Conservation (phyloP, 345 rosid genomes). For the Cochlearia excelsa region DNA sequence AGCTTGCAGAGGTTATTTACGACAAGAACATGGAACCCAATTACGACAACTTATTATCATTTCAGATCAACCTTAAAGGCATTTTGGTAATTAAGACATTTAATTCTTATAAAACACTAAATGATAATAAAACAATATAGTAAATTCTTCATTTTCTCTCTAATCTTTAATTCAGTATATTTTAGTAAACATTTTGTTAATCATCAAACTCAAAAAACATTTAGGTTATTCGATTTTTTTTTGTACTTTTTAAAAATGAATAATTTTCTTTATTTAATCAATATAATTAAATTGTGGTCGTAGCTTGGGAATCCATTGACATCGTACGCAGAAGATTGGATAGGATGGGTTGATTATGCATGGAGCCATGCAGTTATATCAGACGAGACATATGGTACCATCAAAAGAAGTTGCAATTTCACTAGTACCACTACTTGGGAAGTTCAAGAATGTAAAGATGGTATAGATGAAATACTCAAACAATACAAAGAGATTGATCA, state of each 20-base stretch:
- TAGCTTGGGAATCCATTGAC: constrained; percentile 98
- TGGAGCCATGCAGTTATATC: constrained; percentile 99
- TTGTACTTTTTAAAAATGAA: too few species aligned
- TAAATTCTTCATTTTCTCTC: too few species aligned
- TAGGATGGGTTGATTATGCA: constrained; percentile 94
- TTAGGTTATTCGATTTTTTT: background rate
- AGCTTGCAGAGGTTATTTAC: constrained; percentile 54
- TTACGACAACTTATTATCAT: constrained; percentile 47
- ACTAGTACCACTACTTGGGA: constrained; percentile 73
- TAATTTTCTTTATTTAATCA: too few species aligned
- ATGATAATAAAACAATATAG: too few species aligned
- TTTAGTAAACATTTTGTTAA: too few species aligned
- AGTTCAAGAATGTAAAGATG: constrained; percentile 29
- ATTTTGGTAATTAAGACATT: constrained; percentile 51
- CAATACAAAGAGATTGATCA: constrained; percentile 91
- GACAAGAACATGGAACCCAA: constrained; percentile 46
- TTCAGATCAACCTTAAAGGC: constrained; percentile 68
- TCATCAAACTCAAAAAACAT: too few species aligned
- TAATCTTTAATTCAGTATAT: too few species aligned
- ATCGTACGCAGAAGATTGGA: constrained; percentile 85
- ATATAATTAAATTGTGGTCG: too few species aligned
- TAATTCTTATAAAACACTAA: background rate
- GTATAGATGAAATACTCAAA: background rate
- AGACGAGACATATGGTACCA: constrained; percentile 71
- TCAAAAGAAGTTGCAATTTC: constrained; percentile 79